phyloP scores from a whole-genome alignment of 352 stramenopile genomes.

The Bremia lactucae region DNA sequence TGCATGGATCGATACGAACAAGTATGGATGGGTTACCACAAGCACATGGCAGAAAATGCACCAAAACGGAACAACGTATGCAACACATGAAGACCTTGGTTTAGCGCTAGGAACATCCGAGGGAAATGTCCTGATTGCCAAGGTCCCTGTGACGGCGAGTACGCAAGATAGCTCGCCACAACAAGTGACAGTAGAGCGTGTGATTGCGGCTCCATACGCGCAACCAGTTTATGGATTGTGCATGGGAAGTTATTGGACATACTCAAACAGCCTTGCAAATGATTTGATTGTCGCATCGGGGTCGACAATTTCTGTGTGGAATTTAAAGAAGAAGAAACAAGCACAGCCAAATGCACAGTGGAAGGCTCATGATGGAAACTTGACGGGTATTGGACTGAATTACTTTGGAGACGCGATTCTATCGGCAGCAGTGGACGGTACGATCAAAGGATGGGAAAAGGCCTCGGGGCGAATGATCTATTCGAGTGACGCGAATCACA shows the following conservation, averaged over 20 bases:
- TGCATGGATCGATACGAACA: slow-evolving; percentile 59
- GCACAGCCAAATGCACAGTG: slow-evolving; percentile 23
- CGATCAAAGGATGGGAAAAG: slow-evolving; percentile 55
- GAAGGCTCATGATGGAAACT: slow-evolving; percentile 60
- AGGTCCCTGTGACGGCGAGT: slow-evolving; percentile 21
- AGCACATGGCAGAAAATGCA: slow-evolving; percentile 65
- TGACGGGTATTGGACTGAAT: slow-evolving; percentile 46
- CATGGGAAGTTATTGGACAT: slow-evolving; percentile 41
- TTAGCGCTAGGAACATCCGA: slow-evolving; percentile 53
- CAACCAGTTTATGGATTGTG: slow-evolving; percentile 55
- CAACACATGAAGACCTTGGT: slow-evolving; percentile 11
- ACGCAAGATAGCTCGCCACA: slow-evolving; percentile 7
- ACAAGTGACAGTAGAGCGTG: slow-evolving; percentile 26
- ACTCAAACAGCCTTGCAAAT: slow-evolving; percentile 36
- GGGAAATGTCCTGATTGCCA: slow-evolving; percentile 44
- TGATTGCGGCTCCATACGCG: slow-evolving; percentile 40
- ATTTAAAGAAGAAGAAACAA: slow-evolving; percentile 43
- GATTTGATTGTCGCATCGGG: slow-evolving; percentile 53
- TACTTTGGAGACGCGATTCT: slow-evolving; percentile 61
- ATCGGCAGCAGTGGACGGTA: slow-evolving; percentile 48
- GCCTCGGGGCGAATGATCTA: slow-evolving; percentile 19
- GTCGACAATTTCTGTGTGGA: slow-evolving; percentile 62
- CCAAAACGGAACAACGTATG: slow-evolving; percentile 10
- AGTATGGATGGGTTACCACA: slow-evolving; percentile 54
- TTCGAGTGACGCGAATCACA: slow-evolving; percentile 12